Percentiles rank a stretch among this genome's conserved stretches.
Conservation (phyloP, 768 basidiomycete species). For the Leccinum barrowsii region DNA sequence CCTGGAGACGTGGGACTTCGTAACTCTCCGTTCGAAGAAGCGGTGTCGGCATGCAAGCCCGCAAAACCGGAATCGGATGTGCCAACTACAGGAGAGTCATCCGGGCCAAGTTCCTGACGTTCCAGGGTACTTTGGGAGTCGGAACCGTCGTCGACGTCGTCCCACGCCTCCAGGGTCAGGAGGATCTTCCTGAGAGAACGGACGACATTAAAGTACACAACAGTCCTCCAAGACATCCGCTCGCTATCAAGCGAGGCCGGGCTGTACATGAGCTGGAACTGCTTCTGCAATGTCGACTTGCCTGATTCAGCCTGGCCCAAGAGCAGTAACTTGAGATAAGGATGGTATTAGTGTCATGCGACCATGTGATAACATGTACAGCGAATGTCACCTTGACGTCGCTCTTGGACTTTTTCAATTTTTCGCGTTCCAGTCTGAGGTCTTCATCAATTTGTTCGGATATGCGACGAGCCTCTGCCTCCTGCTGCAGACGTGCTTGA, state of each 20-base stretch:
- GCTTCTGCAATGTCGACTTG: constrained; percentile 74
- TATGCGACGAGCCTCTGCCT: constrained; percentile 71
- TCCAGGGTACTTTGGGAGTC: constrained; percentile 33
- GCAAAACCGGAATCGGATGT: constrained; percentile 10
- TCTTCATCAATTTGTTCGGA: constrained; percentile 84
- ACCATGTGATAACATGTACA: neutral
- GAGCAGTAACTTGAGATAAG: constrained; percentile 52
- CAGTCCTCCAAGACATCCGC: constrained; percentile 66
- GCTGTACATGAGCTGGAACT: constrained; percentile 79
- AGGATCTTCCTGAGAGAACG: constrained; percentile 69
- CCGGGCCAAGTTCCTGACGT: constrained; percentile 30
- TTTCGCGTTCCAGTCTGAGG: constrained; percentile 65
- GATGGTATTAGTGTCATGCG: constrained; percentile 19
- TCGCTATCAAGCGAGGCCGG: constrained; percentile 67
- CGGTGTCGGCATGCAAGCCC: constrained; percentile 5
- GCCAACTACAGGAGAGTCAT: constrained; percentile 19
- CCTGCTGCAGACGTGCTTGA: constrained; percentile 52
- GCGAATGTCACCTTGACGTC: constrained; percentile 62
- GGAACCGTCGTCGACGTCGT: constrained; percentile 55
- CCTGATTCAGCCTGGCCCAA: constrained; percentile 79
- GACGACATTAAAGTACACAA: constrained; percentile 76
- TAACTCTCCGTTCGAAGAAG: constrained; percentile 10
- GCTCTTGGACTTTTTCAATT: constrained; percentile 57
- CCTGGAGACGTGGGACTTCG: constrained; percentile 13
- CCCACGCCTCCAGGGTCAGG: constrained; percentile 57